Percentiles rank a stretch among this genome's conserved stretches.
Evolutionary conservation across 352 stramenopile genomes (phyloP).

Genomic region (Globisporangium acanthophoron): DNA sequence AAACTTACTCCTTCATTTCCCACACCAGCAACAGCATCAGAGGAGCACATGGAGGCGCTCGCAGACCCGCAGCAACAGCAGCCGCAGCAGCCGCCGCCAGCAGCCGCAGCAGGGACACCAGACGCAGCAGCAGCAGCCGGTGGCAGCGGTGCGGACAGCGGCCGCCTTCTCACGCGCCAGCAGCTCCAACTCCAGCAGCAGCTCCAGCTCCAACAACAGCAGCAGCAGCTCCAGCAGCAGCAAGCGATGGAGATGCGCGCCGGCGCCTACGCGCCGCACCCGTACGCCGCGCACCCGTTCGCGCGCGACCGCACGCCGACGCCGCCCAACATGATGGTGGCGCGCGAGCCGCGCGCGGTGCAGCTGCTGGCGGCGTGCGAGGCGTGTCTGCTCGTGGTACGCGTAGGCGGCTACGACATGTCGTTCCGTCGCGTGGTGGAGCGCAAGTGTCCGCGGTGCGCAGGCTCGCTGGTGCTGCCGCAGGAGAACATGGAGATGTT

Average conservation of each 20-base stretch:
- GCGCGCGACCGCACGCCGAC: constrained; percentile 13
- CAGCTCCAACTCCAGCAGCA: constrained; percentile 6
- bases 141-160: background rate
- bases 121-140: background rate
- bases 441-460: constrained; percentile 67
- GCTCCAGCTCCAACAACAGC: constrained; percentile 1
- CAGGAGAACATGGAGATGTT: constrained; percentile 86
- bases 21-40: too few species aligned
- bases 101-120: constrained; percentile 5
- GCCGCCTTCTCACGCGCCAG: constrained; percentile 8
- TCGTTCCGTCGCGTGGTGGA: constrained; percentile 78
- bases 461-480: constrained; percentile 49
- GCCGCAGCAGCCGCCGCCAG: background rate
- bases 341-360: constrained; percentile 32
- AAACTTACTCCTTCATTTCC: background rate
- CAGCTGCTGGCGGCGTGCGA: constrained; percentile 69
- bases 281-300: constrained; percentile 11
- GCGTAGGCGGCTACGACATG: constrained; percentile 69
- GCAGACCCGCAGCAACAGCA: background rate
- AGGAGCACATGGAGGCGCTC: background rate
- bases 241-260: constrained; percentile 12
- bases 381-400: constrained; percentile 64
- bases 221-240: constrained; percentile 7
- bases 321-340: constrained; percentile 10
- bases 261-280: constrained; percentile 2